Conservation (phyloP, 2,329 filamentous ascomycete species). For the Xylaria sp. region DNA sequence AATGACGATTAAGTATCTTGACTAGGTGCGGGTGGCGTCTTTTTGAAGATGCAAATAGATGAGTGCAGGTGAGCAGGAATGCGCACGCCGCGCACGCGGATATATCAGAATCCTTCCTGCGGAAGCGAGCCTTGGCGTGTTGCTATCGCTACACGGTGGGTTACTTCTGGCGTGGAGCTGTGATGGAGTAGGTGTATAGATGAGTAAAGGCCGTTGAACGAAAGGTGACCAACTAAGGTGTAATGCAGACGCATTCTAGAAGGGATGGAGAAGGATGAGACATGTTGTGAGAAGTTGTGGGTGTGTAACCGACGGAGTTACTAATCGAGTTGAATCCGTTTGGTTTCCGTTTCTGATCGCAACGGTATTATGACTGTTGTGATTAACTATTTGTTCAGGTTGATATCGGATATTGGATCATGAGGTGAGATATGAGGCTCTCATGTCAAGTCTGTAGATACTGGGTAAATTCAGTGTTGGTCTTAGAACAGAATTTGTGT, state of each 20-base stretch:
- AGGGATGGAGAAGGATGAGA: background rate
- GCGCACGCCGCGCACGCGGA: conserved; percentile 25
- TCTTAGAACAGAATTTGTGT: background rate
- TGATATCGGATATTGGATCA: background rate
- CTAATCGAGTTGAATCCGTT: background rate
- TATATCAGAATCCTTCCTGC: conserved; percentile 31
- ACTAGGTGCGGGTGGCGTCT: background rate
- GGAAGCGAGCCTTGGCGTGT: conserved; percentile 27
- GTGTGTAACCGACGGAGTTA: background rate
- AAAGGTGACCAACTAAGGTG: background rate
- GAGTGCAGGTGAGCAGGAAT: conserved; percentile 19
- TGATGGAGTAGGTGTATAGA: conserved; percentile 9
- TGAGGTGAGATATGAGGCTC: background rate
- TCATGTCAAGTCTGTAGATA: background rate
- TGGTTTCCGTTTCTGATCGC: conserved; percentile 3
- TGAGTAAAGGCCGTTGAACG: conserved; percentile 1
- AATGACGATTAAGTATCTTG: background rate
- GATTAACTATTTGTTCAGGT: background rate
- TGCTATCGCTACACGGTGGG: conserved; percentile 3
- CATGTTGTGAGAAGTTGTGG: background rate
- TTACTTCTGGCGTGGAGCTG: conserved; percentile 22
- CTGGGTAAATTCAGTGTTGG: background rate
- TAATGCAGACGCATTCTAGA: conserved; percentile 7
- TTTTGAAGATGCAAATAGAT: background rate
- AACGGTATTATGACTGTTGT: background rate